Conservation (phyloP, 306 rosid species). For the Leucaena leucocephala region DNA sequence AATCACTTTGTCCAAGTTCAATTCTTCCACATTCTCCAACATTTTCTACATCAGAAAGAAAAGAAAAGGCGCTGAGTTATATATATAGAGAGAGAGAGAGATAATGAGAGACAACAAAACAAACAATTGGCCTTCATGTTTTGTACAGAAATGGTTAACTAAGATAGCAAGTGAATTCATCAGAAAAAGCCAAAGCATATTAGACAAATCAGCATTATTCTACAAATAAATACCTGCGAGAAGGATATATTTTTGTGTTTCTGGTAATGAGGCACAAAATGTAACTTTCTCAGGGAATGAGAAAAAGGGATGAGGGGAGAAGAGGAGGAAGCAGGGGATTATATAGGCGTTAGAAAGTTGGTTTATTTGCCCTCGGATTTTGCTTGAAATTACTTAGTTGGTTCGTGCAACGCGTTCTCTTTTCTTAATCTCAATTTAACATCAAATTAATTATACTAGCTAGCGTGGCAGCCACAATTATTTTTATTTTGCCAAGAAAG, state of each 20-base stretch:
- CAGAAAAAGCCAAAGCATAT: constrained; percentile 18
- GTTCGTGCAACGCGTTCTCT: too few relatives aligned
- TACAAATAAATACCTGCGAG: neutral
- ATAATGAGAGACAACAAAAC: neutral
- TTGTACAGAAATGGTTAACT: neutral
- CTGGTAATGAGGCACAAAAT: constrained; percentile 1
- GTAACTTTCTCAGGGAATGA: neutral
- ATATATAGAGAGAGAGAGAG: too few relatives aligned
- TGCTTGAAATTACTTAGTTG: too few relatives aligned
- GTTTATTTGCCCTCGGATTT: too few relatives aligned
- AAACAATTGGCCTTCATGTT: neutral
- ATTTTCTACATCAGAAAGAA: constrained; percentile 37
- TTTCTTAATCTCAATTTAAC: too few relatives aligned
- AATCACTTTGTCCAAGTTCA: constrained; percentile 62
- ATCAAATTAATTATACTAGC: too few relatives aligned
- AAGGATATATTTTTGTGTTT: neutral
- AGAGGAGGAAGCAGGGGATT: neutral
- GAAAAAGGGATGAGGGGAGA: neutral
- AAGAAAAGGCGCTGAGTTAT: too few relatives aligned
- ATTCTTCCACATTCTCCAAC: constrained; percentile 66
- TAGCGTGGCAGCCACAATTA: too few relatives aligned
- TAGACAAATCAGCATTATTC: constrained; percentile 2
- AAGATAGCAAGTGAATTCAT: neutral
- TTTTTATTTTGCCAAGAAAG: too few relatives aligned
- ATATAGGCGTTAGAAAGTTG: too few relatives aligned